Conservation (phyloP, 129 eudicot genomes). For the Arctium lappa region DNA sequence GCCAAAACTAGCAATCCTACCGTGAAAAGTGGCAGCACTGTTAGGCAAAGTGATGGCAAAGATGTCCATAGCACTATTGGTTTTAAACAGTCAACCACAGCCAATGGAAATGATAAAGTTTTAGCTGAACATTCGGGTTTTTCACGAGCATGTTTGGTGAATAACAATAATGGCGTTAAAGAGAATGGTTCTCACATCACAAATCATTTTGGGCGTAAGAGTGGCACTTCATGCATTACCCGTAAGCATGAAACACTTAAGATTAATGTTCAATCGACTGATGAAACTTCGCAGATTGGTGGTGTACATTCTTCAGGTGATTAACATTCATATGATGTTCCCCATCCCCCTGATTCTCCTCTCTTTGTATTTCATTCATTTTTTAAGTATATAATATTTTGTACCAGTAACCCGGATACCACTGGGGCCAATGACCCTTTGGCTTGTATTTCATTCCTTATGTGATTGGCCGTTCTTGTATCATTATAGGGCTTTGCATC, state of each 20-base stretch:
- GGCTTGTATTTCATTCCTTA: neutral
- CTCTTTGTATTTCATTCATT: neutral
- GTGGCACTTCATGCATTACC: constrained; percentile 18
- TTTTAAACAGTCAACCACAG: constrained; percentile 24
- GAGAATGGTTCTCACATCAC: constrained; percentile 32
- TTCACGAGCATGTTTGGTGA: constrained; percentile 16
- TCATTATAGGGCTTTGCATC: constrained; percentile 27
- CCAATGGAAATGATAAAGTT: constrained; percentile 31
- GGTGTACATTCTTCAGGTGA: neutral
- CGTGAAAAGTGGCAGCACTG: constrained; percentile 11
- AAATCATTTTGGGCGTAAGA: constrained; percentile 13
- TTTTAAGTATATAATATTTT: neutral
- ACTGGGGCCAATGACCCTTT: neutral
- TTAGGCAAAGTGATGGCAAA: constrained; percentile 36
- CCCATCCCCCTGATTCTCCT: neutral
- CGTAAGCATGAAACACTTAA: constrained; percentile 32
- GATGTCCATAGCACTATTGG: constrained; percentile 17
- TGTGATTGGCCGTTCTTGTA: neutral
- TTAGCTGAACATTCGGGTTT: constrained; percentile 37
- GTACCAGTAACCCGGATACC: neutral
- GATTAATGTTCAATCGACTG: constrained; percentile 11
- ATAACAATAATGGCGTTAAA: constrained; percentile 36
- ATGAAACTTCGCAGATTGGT: constrained; percentile 29
- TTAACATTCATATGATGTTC: neutral
- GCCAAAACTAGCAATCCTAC: constrained; percentile 25